Percentiles rank a stretch among this genome's conserved stretches.
These are phyloP conservation scores for Globisporangium solare DNA, from an alignment of 352 stramenopile species.

Conservation along the genomic window DNA sequence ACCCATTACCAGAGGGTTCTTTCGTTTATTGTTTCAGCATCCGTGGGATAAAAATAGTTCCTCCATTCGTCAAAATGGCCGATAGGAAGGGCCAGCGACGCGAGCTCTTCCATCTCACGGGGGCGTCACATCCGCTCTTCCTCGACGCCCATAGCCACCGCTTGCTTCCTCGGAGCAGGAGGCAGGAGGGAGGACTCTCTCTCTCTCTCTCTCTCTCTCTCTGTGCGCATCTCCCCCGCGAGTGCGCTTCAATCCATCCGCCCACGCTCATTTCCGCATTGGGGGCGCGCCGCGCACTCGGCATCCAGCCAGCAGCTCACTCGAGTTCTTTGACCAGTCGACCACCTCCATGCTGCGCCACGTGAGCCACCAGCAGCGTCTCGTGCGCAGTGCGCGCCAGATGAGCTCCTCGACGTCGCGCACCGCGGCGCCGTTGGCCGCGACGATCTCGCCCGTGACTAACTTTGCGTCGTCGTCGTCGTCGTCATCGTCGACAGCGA, in stretches of 20 bases:
- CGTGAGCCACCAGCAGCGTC: neutral
- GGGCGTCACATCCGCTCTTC: neutral
- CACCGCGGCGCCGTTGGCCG: conserved; percentile 7
- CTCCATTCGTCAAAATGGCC: conserved; percentile 1
- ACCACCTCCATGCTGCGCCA: conserved; percentile 12
- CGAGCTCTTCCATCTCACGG: neutral
- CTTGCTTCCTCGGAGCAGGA: too few species aligned
- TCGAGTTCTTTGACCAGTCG: too few species aligned
- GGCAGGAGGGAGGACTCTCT: too few species aligned
- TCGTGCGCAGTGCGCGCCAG: neutral
- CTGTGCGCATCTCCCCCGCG: too few species aligned
- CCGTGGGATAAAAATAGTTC: neutral
- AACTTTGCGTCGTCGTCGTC: conserved; percentile 5
- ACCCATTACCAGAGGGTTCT: neutral
- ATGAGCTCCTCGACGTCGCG: conserved; percentile 16
- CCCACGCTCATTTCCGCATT: conserved; percentile 4
- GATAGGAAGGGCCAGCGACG: conserved; percentile 2
- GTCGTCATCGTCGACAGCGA: too few species aligned
- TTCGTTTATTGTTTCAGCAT: neutral
- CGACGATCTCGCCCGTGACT: conserved; percentile 10
- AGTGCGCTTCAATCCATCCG: neutral
- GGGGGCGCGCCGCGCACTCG: neutral
- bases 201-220: too few species aligned
- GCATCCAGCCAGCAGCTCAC: neutral
- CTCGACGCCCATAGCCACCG: too few species aligned